Evolutionary conservation across 805 yeast genomes (phyloP).

Genomic region (Sporopachydermia lactativora): DNA sequence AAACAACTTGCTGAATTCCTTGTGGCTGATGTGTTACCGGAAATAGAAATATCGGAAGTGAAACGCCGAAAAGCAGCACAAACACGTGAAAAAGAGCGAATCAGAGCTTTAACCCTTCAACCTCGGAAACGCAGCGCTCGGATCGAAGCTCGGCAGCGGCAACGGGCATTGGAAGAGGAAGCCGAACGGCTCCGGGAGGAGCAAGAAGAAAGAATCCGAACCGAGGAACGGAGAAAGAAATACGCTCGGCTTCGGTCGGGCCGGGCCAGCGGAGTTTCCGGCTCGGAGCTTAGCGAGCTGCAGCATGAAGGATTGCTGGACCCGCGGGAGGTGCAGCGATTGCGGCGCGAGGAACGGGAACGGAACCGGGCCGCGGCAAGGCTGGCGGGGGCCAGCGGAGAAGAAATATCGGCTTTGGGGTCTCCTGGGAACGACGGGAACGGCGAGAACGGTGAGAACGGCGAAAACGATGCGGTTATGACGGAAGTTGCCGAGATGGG

Average conservation of each 20-base stretch:
- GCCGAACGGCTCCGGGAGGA: conserved; percentile 8
- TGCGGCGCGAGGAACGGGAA: conserved; percentile 8
- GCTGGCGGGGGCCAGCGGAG: conserved; percentile 2
- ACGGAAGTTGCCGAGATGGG: no score
- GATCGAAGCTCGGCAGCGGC: conserved; percentile 15
- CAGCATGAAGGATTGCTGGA: not conserved
- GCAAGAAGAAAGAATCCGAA: conserved; percentile 6
- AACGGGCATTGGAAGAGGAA: conserved; percentile 13
- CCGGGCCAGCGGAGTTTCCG: conserved; percentile 4
- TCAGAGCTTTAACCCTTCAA: conserved; percentile 14
- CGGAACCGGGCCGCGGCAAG: conserved; percentile 7
- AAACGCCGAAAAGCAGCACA: conserved; percentile 13
- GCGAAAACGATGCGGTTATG: no score
- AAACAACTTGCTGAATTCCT: conserved; percentile 11
- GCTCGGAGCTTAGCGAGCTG: not conserved
- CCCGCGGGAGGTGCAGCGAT: conserved; percentile 6
- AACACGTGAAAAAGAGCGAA: conserved; percentile 14
- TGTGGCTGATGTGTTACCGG: conserved; percentile 15
- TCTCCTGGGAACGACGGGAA: no score
- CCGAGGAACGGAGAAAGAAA: not conserved
- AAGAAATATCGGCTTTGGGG: no score
- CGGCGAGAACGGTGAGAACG: no score
- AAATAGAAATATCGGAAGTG: conserved; percentile 15
- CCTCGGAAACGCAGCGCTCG: conserved; percentile 20
- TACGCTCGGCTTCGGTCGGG: conserved; percentile 1